Percentiles rank a stretch among this genome's conserved stretches.
Conservation (phyloP, 805 yeast species). For the Metschnikowia lochheadii region DNA sequence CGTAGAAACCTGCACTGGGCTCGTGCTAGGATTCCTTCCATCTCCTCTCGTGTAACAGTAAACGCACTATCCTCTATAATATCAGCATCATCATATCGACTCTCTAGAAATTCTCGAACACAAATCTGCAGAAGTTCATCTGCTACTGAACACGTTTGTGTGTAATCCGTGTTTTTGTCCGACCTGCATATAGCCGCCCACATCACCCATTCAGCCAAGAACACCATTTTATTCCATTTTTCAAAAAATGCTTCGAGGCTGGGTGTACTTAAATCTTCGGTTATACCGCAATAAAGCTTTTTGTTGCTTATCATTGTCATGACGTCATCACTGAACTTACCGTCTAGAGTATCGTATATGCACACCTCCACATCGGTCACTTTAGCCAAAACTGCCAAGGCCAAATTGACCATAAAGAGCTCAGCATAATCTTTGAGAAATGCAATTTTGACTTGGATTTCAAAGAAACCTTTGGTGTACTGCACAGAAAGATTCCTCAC, state of each 20-base stretch:
- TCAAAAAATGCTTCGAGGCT: slow-evolving; percentile 19
- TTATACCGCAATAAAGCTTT: slow-evolving; percentile 5
- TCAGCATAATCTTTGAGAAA: not conserved
- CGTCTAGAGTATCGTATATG: not conserved
- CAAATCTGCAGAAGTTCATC: not conserved
- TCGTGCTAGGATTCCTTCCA: not conserved
- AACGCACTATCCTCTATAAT: slow-evolving; percentile 10
- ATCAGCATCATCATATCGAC: slow-evolving; percentile 11
- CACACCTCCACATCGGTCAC: not conserved
- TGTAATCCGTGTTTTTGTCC: not conserved
- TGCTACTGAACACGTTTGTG: not conserved
- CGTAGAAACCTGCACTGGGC: not conserved
- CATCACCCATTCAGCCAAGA: slow-evolving; percentile 19
- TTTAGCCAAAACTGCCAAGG: not conserved
- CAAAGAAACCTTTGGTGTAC: slow-evolving; percentile 5
- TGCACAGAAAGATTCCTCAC: slow-evolving; percentile 1
- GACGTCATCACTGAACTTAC: not conserved
- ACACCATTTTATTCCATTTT: slow-evolving; percentile 25
- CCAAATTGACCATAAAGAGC: not conserved
- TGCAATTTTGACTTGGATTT: not conserved
- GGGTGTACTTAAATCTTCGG: slow-evolving; percentile 7
- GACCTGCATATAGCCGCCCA: slow-evolving; percentile 2
- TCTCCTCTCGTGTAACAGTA: slow-evolving; percentile 4
- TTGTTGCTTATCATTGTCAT: slow-evolving; percentile 3
- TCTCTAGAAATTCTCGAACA: slow-evolving; percentile 8